Conservation (phyloP, 2,329 filamentous ascomycete genomes). For the Neospermospora avenae region DNA sequence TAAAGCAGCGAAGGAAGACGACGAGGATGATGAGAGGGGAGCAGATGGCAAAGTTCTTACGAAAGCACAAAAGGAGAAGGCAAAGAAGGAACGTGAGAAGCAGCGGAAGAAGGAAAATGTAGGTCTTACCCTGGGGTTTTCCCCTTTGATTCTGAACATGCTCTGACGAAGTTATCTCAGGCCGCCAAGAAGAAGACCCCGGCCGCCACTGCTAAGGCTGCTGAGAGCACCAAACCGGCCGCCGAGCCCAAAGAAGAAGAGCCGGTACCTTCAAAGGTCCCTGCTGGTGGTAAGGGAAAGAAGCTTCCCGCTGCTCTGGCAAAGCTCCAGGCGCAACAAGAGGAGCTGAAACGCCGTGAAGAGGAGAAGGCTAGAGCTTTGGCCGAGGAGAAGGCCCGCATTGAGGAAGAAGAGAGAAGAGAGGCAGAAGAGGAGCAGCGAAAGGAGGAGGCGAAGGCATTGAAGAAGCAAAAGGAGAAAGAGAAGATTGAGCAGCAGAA, state of each 20-base stretch:
- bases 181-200: conserved; percentile 79
- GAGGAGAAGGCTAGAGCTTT: conserved; percentile 58
- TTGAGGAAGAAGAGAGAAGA: conserved; percentile 62
- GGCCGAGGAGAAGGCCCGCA: conserved; percentile 62
- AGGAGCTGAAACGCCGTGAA: conserved; percentile 63
- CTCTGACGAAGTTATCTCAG: conserved; percentile 38
- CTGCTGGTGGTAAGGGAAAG: conserved; percentile 72
- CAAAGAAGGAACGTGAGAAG: conserved; percentile 98
- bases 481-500: conserved; percentile 83
- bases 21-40: conserved; percentile 49
- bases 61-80: conserved; percentile 97
- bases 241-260: conserved; percentile 47
- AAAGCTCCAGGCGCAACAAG: conserved; percentile 77
- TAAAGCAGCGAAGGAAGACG: conserved; percentile 41
- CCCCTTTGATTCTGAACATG: too few relatives aligned
- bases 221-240: conserved; percentile 52
- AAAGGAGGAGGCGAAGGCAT: conserved; percentile 68
- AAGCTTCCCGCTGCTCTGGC: conserved; percentile 76
- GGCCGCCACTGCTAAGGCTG: conserved; percentile 51
- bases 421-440: conserved; percentile 66
- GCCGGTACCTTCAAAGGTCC: conserved; percentile 40
- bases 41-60: conserved; percentile 73
- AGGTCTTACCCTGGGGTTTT: conserved; percentile 27
- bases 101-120: conserved; percentile 98
- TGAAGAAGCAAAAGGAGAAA: conserved; percentile 84